Percentiles rank a stretch among this genome's conserved stretches.
phyloP scores from a whole-genome alignment of 306 rosid species.

The Citrullus colocynthis region DNA sequence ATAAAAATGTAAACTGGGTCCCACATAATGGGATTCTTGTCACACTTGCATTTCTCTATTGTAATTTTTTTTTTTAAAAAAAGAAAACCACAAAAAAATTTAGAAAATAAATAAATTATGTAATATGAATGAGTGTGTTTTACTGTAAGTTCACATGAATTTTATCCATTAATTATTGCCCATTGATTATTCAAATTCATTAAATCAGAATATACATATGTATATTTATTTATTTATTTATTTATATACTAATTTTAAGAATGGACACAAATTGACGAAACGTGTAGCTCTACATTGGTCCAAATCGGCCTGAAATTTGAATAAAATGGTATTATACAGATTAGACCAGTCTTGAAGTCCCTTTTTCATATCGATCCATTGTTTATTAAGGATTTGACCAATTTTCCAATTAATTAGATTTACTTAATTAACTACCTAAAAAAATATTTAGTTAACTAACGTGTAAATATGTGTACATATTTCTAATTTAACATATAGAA shows the following conservation, averaged over 20 bases:
- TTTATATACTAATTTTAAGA: neutral
- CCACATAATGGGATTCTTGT: constrained; percentile 6
- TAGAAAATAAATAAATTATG: neutral
- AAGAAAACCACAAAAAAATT: neutral
- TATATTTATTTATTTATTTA: too few species aligned
- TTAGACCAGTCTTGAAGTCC: neutral
- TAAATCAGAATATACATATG: neutral
- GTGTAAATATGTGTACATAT: too few species aligned
- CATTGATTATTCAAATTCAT: neutral
- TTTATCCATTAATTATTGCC: neutral
- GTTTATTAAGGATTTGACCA: neutral
- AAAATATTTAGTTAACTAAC: too few species aligned
- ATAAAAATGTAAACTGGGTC: neutral
- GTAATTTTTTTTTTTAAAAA: too few species aligned
- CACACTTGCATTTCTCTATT: constrained; percentile 1
- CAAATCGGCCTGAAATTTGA: neutral
- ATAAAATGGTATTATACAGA: neutral
- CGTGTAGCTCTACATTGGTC: neutral
- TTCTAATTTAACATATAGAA: too few species aligned
- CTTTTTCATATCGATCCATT: neutral
- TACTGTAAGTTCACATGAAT: constrained; percentile 1
- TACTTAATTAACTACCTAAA: too few species aligned
- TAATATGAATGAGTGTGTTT: neutral
- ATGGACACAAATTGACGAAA: neutral
- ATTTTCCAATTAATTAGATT: too few species aligned